Conservation (phyloP, 345 rosid species). For the Bruguiera gymnorhiza region DNA sequence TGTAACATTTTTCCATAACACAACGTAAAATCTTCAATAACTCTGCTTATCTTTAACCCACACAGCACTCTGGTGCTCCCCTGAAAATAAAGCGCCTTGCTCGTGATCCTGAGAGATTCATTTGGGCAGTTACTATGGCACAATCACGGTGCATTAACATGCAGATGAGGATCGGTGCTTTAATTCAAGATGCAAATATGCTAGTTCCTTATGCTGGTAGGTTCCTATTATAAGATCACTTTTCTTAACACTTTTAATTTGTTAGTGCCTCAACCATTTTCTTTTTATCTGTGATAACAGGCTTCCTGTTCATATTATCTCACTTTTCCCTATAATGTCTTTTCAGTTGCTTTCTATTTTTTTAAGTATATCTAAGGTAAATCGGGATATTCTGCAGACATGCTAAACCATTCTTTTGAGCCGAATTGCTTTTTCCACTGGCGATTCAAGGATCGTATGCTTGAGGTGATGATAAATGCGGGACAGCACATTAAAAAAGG, state of each 20-base stretch:
- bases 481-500: conserved; percentile 75
- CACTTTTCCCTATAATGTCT: neutral
- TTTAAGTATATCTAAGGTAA: neutral
- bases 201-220: conserved; percentile 91
- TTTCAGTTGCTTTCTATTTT: neutral
- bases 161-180: conserved; percentile 79
- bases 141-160: conserved; percentile 77
- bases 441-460: conserved; percentile 95
- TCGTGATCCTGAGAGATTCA: conserved; percentile 69
- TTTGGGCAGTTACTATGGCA: conserved; percentile 86
- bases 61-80: conserved; percentile 75
- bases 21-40: conserved; percentile 9
- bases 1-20: neutral
- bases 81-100: conserved; percentile 91
- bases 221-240: neutral
- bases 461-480: conserved; percentile 95
- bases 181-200: conserved; percentile 86
- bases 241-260: no score
- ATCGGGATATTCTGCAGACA: conserved; percentile 52
- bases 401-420: conserved; percentile 80
- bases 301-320: neutral
- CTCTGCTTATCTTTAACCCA: conserved; percentile 14
- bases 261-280: neutral
- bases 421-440: conserved; percentile 95
- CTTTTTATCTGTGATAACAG: neutral